These are phyloP conservation scores for Gleditsia sinensis DNA, from an alignment of 306 rosid species.

Conservation along the genomic window DNA sequence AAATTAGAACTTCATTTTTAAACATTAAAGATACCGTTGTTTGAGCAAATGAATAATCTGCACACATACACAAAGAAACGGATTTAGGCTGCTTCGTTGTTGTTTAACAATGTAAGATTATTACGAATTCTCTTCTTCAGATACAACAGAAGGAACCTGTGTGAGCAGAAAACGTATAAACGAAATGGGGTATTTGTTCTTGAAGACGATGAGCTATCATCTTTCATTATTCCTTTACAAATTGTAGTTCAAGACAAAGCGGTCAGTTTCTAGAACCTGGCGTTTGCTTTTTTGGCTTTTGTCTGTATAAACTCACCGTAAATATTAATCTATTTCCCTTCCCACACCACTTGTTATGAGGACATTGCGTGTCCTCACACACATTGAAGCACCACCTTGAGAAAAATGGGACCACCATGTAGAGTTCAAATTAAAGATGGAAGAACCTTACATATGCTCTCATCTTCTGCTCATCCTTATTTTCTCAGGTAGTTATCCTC, in stretches of 20 bases:
- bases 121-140: too few relatives aligned
- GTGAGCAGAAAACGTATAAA: not conserved
- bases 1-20: too few relatives aligned
- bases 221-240: too few relatives aligned
- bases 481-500: constrained; percentile 43
- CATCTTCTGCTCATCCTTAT: constrained; percentile 40
- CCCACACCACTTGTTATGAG: not conserved
- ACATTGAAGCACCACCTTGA: not conserved
- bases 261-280: constrained; percentile 13
- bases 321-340: not conserved
- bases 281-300: constrained; percentile 2
- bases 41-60: not conserved
- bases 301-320: not conserved
- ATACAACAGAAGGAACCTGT: too few relatives aligned
- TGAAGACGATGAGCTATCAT: not conserved
- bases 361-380: not conserved
- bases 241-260: not conserved
- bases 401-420: not conserved
- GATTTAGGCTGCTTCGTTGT: too few relatives aligned
- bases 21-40: not conserved
- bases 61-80: not conserved
- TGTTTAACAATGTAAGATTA: too few relatives aligned
- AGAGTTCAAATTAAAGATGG: constrained; percentile 34
- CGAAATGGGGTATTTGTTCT: not conserved
- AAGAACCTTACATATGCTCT: constrained; percentile 29